phyloP scores from a whole-genome alignment of 2,329 filamentous ascomycete genomes.

The Diplodia mutila region DNA sequence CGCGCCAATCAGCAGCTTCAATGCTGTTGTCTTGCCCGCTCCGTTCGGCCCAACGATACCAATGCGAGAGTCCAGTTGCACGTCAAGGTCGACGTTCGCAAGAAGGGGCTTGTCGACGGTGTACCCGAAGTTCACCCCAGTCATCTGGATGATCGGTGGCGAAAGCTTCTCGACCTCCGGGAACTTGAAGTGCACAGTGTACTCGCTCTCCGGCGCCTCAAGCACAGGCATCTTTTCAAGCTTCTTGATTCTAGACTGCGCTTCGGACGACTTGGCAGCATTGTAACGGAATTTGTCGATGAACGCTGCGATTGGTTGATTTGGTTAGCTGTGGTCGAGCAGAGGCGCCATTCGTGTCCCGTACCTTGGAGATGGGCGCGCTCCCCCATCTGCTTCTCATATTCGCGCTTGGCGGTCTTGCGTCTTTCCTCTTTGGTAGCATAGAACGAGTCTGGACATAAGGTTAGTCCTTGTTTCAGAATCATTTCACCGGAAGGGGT shows the following conservation, averaged over 20 bases:
- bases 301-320: constrained; percentile 60
- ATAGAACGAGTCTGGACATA: constrained; percentile 77
- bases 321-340: background rate
- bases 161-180: constrained; percentile 97
- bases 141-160: constrained; percentile 97
- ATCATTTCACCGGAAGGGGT: background rate
- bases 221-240: constrained; percentile 95
- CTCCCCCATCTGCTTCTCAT: constrained; percentile 97
- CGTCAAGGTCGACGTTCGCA: constrained; percentile 87
- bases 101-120: constrained; percentile 77
- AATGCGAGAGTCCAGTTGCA: constrained; percentile 96
- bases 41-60: constrained; percentile 99
- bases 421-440: constrained; percentile 95
- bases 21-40: constrained; percentile 96
- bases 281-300: constrained; percentile 99
- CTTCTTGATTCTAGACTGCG: constrained; percentile 98
- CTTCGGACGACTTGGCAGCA: constrained; percentile 96
- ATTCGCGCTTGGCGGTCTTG: constrained; percentile 95
- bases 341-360: constrained; percentile 26
- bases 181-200: constrained; percentile 95
- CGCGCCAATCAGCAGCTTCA: constrained; percentile 93
- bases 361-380: constrained; percentile 82
- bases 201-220: constrained; percentile 87
- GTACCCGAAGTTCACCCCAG: constrained; percentile 89
- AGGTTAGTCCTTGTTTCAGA: constrained; percentile 26